Evolutionary conservation across 768 basidiomycete genomes (phyloP).

Genomic region (Calocybe cyanea): DNA sequence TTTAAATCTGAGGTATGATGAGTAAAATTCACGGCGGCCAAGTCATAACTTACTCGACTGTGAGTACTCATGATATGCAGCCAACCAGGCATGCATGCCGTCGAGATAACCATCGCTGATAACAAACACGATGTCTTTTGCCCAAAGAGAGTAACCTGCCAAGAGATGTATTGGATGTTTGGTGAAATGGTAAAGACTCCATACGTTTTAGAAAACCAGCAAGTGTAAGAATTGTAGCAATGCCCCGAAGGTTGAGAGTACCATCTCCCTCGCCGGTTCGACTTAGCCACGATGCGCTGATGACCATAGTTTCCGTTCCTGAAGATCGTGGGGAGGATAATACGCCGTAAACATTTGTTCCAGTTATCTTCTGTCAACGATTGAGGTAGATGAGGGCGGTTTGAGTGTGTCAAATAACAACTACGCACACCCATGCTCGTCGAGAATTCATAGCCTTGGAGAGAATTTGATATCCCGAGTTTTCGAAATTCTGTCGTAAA

Average conservation of each 20-base stretch:
- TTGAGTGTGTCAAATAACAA: neutral
- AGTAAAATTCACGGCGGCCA: neutral
- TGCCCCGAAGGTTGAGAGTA: conserved; percentile 76
- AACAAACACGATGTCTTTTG: conserved; percentile 89
- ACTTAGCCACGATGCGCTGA: conserved; percentile 90
- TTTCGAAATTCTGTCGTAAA: conserved; percentile 64
- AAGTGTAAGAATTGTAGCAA: conserved; percentile 82
- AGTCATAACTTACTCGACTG: conserved; percentile 51
- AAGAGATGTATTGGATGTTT: conserved; percentile 1
- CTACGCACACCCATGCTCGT: conserved; percentile 47
- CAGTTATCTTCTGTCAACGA: conserved; percentile 44
- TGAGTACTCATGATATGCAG: conserved; percentile 68
- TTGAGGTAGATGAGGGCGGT: conserved; percentile 4
- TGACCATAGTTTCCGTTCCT: conserved; percentile 89
- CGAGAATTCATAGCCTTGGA: conserved; percentile 62
- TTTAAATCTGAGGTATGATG: conserved; percentile 47
- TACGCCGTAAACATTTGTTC: conserved; percentile 81
- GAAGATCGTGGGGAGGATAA: conserved; percentile 83
- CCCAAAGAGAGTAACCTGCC: conserved; percentile 85
- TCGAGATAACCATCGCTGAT: conserved; percentile 86
- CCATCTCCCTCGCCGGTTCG: conserved; percentile 52
- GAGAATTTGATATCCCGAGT: conserved; percentile 67
- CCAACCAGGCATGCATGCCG: conserved; percentile 92
- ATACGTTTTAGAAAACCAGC: conserved; percentile 80
- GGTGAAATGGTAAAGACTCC: conserved; percentile 13